These are phyloP conservation scores for Limonium bicolor DNA, from an alignment of 148 eudicot genomes.

Conservation along the genomic window DNA sequence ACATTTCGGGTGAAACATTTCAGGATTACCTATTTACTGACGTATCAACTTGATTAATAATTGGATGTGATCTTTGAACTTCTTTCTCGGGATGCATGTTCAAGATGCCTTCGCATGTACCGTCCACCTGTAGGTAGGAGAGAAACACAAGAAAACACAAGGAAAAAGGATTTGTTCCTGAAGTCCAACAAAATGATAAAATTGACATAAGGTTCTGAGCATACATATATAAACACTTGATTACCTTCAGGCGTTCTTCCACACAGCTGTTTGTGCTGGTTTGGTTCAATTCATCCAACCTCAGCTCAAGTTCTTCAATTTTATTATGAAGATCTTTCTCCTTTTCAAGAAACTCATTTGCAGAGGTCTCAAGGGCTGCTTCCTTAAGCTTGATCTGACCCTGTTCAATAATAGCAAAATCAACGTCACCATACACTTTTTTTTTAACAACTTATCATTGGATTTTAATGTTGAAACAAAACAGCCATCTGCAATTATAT, in stretches of 20 bases:
- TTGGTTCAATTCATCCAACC: slow-evolving; percentile 26
- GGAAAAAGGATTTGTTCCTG: too few species aligned
- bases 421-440: not conserved
- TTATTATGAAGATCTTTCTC: slow-evolving; percentile 50
- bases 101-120: too few species aligned
- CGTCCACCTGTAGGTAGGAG: too few species aligned
- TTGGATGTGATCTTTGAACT: too few species aligned
- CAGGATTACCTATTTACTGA: too few species aligned
- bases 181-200: too few species aligned
- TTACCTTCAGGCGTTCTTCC: slow-evolving; percentile 21
- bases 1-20: too few species aligned
- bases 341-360: slow-evolving; percentile 49
- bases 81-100: too few species aligned
- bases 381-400: slow-evolving; percentile 64
- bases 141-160: too few species aligned
- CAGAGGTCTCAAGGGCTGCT: slow-evolving; percentile 45
- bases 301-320: slow-evolving; percentile 52
- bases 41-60: too few species aligned
- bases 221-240: too few species aligned
- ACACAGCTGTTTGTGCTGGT: slow-evolving; percentile 10
- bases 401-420: slow-evolving; percentile 16
- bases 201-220: too few species aligned
- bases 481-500: not conserved
- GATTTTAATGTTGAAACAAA: not conserved
- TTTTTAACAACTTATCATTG: not conserved